Evolutionary conservation across 2,329 filamentous ascomycete genomes (phyloP), one percentile per base, ranked within the genome.

Genomic region (Teratosphaeria zuluensis): DNA sequence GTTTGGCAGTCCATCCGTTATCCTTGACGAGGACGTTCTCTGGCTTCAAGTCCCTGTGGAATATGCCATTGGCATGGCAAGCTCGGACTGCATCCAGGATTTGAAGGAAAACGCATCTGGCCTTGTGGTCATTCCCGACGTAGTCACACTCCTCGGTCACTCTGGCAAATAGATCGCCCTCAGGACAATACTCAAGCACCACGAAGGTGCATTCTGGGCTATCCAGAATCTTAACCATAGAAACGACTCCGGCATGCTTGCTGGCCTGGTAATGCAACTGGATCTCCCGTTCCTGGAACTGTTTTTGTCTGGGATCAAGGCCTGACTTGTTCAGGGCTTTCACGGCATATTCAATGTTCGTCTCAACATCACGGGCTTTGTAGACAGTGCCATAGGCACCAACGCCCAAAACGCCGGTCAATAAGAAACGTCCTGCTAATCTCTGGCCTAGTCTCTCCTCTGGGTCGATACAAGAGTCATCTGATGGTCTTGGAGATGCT

Each of bases 371-470:
- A 76, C 89, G 80, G 69, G 92, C 92, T 64, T 86, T 85, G 78
- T 97, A 97, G 30, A 99, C 94, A 51, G 96, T 92, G 64, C 94
- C 94, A 75, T 99, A 99, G 59, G 94, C 94, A 67, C 94, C 94
- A 55, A 92, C 89, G 64, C 94, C 94, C 62, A 97, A 82, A 67
- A 97, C 89, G 62, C 85, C 84, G 63, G 86, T 90, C 69, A 97
- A 80, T 77, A 92, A 87, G 66, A 96, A 82, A 72, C 89, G 86
- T 72, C 88, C 87, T 67, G 89, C 89, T 65, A 97, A 82, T 66
- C 92, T 81, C 66, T 86, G 84, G 74, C 92, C 92, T 80, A 97
- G 77, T 70, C 91, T 86, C 72, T 92, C 89, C 81, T 96, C 89
- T 51, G 92, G 90, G 54, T 72, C 68, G 54, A 38, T 16, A n/a